phyloP scores from a whole-genome alignment of 2,329 filamentous ascomycete genomes.

The Talaromyces sp. region DNA sequence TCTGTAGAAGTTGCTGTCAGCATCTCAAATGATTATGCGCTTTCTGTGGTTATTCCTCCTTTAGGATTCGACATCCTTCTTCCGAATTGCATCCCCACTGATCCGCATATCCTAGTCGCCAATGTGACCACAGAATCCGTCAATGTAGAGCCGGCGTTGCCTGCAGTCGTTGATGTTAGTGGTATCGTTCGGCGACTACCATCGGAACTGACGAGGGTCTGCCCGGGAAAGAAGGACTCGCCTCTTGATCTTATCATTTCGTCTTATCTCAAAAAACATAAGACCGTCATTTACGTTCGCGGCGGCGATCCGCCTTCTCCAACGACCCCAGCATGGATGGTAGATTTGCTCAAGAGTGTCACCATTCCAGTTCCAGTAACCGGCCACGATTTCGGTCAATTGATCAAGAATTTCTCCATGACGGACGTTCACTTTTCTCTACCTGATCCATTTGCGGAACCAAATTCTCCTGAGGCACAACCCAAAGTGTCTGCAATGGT shows the following conservation, averaged over 20 bases:
- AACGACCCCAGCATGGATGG: conserved; percentile 76
- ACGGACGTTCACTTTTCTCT: conserved; percentile 81
- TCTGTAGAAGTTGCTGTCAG: conserved; percentile 73
- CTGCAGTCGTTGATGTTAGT: conserved; percentile 66
- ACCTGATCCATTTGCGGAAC: conserved; percentile 75
- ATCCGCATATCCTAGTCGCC: conserved; percentile 74
- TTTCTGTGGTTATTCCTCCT: conserved; percentile 72
- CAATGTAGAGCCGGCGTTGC: conserved; percentile 63
- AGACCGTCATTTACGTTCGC: conserved; percentile 76
- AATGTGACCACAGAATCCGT: conserved; percentile 67
- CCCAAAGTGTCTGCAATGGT: conserved; percentile 82
- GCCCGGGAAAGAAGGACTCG: conserved; percentile 72
- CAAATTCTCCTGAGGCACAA: conserved; percentile 66
- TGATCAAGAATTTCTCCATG: conserved; percentile 85
- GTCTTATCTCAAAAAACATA: conserved; percentile 75
- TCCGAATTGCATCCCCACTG: conserved; percentile 68
- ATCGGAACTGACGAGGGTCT: conserved; percentile 65
- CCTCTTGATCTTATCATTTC: conserved; percentile 79
- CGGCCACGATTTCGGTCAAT: conserved; percentile 72
- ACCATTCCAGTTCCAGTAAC: conserved; percentile 82
- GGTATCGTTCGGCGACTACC: conserved; percentile 73
- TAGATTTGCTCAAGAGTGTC: conserved; percentile 73
- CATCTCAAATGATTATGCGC: conserved; percentile 71
- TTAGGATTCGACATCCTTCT: conserved; percentile 83
- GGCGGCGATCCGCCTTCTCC: conserved; percentile 66